Evolutionary conservation across 169 alveolate genomes (phyloP).

Genomic region (Plasmodium coatneyi): DNA sequence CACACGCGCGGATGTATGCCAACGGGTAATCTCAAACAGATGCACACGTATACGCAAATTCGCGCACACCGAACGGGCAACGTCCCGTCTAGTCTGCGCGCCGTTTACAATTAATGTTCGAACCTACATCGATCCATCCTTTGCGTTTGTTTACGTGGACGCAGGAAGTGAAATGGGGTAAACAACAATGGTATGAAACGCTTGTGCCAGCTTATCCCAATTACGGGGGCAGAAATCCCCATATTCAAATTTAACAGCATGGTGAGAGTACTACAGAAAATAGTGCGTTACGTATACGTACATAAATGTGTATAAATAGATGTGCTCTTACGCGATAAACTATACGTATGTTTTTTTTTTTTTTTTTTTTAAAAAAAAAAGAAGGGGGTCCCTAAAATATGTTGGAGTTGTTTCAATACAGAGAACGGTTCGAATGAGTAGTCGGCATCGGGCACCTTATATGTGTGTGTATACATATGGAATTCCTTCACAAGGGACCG

Average conservation of each 20-base stretch:
- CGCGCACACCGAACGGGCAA: neutral
- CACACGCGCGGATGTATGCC: neutral
- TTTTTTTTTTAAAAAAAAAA: neutral
- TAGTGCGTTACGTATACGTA: neutral
- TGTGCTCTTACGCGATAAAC: neutral
- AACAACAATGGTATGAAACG: slow-evolving; percentile 18
- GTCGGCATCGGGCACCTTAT: too few relatives aligned
- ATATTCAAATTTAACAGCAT: slow-evolving; percentile 32
- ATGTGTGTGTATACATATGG: too few relatives aligned
- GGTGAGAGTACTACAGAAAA: neutral
- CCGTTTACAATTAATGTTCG: neutral
- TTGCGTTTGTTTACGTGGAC: slow-evolving; percentile 71
- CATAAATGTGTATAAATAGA: neutral
- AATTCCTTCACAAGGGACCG: too few relatives aligned
- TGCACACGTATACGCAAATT: neutral
- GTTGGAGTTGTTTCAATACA: too few relatives aligned
- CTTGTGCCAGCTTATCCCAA: neutral
- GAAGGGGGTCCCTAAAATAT: too few relatives aligned
- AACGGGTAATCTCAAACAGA: neutral
- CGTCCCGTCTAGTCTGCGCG: neutral
- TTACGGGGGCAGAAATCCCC: neutral
- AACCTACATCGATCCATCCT: slow-evolving; percentile 71
- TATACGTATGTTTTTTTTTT: neutral
- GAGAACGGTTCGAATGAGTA: too few relatives aligned
- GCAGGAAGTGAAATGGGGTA: slow-evolving; percentile 30